Conservation (phyloP, 768 basidiomycete species). For the Tulasnella sp. region DNA sequence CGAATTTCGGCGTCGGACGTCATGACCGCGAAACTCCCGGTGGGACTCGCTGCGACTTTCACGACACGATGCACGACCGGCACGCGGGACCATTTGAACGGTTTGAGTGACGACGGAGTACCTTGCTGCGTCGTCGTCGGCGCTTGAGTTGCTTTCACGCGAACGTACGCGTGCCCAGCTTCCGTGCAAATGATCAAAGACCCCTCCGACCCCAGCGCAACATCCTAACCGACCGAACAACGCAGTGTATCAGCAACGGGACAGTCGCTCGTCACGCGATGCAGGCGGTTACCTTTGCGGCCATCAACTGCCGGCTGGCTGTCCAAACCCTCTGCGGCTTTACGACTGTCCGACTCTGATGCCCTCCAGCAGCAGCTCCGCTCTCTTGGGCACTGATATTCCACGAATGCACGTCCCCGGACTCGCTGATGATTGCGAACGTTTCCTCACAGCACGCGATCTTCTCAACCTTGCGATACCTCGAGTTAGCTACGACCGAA, state of each 20-base stretch:
- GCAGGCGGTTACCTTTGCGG: conserved; percentile 45
- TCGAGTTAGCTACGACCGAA: conserved; percentile 54
- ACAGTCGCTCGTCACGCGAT: background rate
- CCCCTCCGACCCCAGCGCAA: conserved; percentile 79
- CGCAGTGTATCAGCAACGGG: background rate
- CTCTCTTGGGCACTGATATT: conserved; percentile 28
- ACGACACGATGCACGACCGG: conserved; percentile 77
- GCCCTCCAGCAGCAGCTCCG: background rate
- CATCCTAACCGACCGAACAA: conserved; percentile 43
- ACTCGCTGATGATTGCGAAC: conserved; percentile 71
- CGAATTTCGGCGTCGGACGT: conserved; percentile 56
- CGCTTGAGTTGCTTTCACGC: conserved; percentile 34
- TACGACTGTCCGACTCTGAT: conserved; percentile 10
- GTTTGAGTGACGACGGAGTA: conserved; percentile 8
- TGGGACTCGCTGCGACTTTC: conserved; percentile 71
- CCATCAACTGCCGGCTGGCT: conserved; percentile 71
- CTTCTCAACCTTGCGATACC: conserved; percentile 54
- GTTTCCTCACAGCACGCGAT: conserved; percentile 65
- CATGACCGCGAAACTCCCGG: conserved; percentile 81
- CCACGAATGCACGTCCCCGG: conserved; percentile 90
- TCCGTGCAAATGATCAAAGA: conserved; percentile 85
- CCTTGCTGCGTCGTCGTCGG: conserved; percentile 21
- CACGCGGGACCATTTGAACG: conserved; percentile 64
- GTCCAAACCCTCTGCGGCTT: conserved; percentile 91
- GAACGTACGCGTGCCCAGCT: conserved; percentile 87